Evolutionary conservation across 805 yeast species (phyloP).

Genomic region (Ogataea paradorogensis): DNA sequence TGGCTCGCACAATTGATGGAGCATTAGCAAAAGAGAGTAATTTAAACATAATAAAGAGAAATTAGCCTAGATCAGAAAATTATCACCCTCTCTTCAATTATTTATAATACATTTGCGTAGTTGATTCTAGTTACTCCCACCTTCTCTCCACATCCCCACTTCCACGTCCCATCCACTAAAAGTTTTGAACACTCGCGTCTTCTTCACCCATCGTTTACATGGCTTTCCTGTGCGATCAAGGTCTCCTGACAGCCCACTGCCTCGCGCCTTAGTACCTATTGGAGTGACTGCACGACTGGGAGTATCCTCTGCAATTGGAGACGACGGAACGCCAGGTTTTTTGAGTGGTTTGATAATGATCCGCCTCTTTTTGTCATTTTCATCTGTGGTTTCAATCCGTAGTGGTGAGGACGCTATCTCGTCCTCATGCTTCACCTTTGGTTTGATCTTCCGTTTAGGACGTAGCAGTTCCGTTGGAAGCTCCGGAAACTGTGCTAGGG

Average conservation of each 20-base stretch:
- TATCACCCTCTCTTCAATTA: neutral
- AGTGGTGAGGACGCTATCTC: slow-evolving; percentile 17
- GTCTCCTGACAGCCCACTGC: slow-evolving; percentile 24
- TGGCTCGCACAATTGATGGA: slow-evolving; percentile 86
- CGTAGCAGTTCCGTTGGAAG: slow-evolving; percentile 11
- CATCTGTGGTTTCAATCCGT: slow-evolving; percentile 19
- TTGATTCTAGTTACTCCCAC: neutral
- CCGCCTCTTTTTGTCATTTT: slow-evolving; percentile 9
- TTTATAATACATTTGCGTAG: neutral
- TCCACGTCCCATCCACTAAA: slow-evolving; percentile 29
- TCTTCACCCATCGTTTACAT: slow-evolving; percentile 17
- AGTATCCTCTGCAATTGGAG: slow-evolving; percentile 11
- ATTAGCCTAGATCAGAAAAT: slow-evolving; percentile 3
- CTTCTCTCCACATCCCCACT: slow-evolving; percentile 23
- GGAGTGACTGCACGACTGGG: slow-evolving; percentile 24
- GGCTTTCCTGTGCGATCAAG: slow-evolving; percentile 26
- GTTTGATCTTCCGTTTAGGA: slow-evolving; percentile 6
- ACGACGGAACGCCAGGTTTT: slow-evolving; percentile 11
- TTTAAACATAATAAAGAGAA: slow-evolving; percentile 4
- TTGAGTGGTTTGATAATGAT: slow-evolving; percentile 8
- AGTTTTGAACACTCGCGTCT: slow-evolving; percentile 20
- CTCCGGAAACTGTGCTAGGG: slow-evolving; percentile 11
- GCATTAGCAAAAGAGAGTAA: slow-evolving; percentile 74
- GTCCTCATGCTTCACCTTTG: slow-evolving; percentile 15
- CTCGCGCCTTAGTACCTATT: slow-evolving; percentile 13